Evolutionary conservation across 306 rosid species (phyloP), one percentile per base, ranked within the genome.

Genomic region (Dryas octopetala): DNA sequence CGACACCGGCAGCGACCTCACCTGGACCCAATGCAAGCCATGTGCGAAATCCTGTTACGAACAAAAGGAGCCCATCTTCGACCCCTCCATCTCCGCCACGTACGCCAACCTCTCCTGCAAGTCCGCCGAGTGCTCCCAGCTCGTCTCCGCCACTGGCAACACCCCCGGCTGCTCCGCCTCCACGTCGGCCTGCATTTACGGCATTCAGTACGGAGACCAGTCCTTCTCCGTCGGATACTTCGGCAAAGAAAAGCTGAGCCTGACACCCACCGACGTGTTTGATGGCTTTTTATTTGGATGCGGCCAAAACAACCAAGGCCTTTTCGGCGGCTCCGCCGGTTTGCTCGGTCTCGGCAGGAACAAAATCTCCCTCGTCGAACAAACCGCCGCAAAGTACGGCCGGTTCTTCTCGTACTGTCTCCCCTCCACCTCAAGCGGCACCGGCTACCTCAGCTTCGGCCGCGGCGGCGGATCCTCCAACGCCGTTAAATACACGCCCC

Each of bases 21-120:
- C 96, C 19, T 92, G 97, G 97, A 88, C 94, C 57, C 98, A 92
- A 53, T 92, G 98, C 16, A 1, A 80, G 58, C 98, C 98, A 0
- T 92, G 98, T 9, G 80, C 50, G 4, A 0, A 12, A 1, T 75
- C 52, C 1, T 92, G 98, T 75, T 92, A 90, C 61, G 38, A 70
- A 5, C 98, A 92, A 19, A 52, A 67, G 28, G 96, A 93, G 5
- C 68, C 71, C 0, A 86, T 80, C 15, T 89, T 76, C 54, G 75
- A 88, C 26, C 95, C 98, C 0, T 66, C 86, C 0, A 10, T 77
- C 16, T 87, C 91, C 4, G 1, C 85, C 0, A 55, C 94, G 0
- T 93, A 90, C 60, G 26, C 78, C 53, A 93, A 86, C 11, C 61
- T 93, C 68, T 4, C 92, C 0, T 90, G 98, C 26, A 65, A 79